Conservation (phyloP, 2,329 filamentous ascomycete species). For the Trichophyton benhamiae region DNA sequence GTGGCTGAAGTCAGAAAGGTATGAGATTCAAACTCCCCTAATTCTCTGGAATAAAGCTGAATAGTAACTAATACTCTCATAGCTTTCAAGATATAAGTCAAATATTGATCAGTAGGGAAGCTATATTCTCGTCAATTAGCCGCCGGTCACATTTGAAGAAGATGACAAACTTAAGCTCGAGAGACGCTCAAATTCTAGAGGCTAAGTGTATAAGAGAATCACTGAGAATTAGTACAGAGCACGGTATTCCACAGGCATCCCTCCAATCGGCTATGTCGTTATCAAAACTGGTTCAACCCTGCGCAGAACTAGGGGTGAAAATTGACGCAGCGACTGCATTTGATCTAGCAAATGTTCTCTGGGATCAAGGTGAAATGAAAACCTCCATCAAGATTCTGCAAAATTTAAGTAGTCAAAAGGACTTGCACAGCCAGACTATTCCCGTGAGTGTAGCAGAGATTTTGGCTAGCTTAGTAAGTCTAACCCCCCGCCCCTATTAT, state of each 20-base stretch:
- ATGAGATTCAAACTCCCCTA: constrained; percentile 22
- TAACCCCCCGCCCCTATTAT: not conserved
- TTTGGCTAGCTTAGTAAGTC: constrained; percentile 60
- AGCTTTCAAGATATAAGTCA: constrained; percentile 55
- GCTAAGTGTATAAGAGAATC: constrained; percentile 64
- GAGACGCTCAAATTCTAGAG: constrained; percentile 58
- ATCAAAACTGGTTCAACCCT: constrained; percentile 61
- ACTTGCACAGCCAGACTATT: constrained; percentile 57
- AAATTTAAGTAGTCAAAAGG: constrained; percentile 50
- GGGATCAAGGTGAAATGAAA: constrained; percentile 84
- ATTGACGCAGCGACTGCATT: constrained; percentile 66
- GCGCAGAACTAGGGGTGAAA: constrained; percentile 56
- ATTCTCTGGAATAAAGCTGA: not conserved
- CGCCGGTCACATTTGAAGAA: constrained; percentile 53
- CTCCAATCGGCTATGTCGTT: constrained; percentile 73
- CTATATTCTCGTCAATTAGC: constrained; percentile 66
- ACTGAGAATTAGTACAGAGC: constrained; percentile 62
- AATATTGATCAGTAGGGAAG: constrained; percentile 71
- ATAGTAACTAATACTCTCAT: not conserved
- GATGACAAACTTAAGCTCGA: constrained; percentile 48
- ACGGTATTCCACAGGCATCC: constrained; percentile 74
- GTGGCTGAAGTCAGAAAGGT: constrained; percentile 79
- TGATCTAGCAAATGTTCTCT: constrained; percentile 79
- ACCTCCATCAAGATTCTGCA: constrained; percentile 83
- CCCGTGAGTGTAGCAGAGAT: constrained; percentile 63